Evolutionary conservation across 371 early-diverging fungal species (phyloP).

Genomic region (Lichtheimia hyalospora): DNA sequence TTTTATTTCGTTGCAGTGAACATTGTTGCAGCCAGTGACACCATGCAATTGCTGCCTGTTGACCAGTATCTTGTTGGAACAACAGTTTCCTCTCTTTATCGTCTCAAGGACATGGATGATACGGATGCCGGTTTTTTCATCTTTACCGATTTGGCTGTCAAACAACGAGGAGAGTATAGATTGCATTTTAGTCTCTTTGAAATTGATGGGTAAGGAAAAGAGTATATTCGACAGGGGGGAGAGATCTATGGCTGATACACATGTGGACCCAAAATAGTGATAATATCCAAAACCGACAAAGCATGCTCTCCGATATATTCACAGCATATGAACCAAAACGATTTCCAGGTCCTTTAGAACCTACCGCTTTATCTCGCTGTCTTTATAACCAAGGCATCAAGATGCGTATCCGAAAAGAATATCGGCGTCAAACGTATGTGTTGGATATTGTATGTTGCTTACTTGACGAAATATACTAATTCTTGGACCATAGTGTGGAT

Average conservation of each 20-base stretch:
- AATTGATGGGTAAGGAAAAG: constrained; percentile 62
- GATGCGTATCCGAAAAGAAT: constrained; percentile 44
- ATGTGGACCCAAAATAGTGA: too few species aligned
- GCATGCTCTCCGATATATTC: constrained; percentile 57
- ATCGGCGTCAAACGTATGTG: constrained; percentile 16
- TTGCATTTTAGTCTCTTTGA: constrained; percentile 90
- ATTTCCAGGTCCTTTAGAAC: constrained; percentile 86
- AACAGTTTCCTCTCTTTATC: constrained; percentile 42
- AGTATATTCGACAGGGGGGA: too few species aligned
- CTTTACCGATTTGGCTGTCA: constrained; percentile 90
- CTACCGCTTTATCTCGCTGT: constrained; percentile 44
- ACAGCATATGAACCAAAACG: constrained; percentile 85
- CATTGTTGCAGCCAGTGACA: constrained; percentile 22
- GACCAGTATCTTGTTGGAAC: constrained; percentile 39
- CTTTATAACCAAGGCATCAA: constrained; percentile 53
- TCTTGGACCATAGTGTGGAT: too few species aligned
- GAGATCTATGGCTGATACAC: too few species aligned
- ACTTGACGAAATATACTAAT: too few species aligned
- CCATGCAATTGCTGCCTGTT: not conserved
- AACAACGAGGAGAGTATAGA: constrained; percentile 83
- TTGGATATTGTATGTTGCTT: too few species aligned
- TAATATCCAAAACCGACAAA: constrained; percentile 29
- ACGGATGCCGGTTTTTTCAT: constrained; percentile 92
- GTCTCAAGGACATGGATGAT: constrained; percentile 43
- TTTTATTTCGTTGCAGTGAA: constrained; percentile 53